A percentile compares a stretch with the other conserved stretches of the same genome.
phyloP scores from a whole-genome alignment of 2,329 filamentous ascomycete genomes.

The Zopfia rhizophila region DNA sequence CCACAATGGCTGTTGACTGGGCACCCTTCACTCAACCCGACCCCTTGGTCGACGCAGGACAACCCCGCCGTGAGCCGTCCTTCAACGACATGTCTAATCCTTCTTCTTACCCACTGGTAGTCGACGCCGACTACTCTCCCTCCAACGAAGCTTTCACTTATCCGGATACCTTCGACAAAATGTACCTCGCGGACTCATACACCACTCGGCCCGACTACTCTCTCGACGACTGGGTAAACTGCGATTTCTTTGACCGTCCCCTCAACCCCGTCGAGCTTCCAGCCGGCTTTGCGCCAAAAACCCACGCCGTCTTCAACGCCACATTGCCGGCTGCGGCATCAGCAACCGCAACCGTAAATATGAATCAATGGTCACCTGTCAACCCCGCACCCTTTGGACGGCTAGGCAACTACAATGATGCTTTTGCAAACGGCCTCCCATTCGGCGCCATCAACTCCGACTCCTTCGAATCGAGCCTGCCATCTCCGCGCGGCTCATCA shows the following conservation, averaged over 20 bases:
- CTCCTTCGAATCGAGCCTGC: slow-evolving; percentile 29
- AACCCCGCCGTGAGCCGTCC: neutral
- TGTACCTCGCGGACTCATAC: slow-evolving; percentile 37
- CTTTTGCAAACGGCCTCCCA: slow-evolving; percentile 29
- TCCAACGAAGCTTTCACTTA: slow-evolving; percentile 33
- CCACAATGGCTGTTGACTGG: slow-evolving; percentile 21
- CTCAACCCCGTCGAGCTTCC: slow-evolving; percentile 35
- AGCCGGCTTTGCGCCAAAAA: slow-evolving; percentile 27
- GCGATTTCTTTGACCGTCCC: slow-evolving; percentile 39
- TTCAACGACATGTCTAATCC: slow-evolving; percentile 35
- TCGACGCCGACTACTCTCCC: slow-evolving; percentile 38
- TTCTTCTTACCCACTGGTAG: slow-evolving; percentile 31
- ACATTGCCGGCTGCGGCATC: slow-evolving; percentile 28
- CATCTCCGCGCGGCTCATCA: slow-evolving; percentile 28
- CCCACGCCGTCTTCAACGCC: slow-evolving; percentile 24
- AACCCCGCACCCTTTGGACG: slow-evolving; percentile 34
- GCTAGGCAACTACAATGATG: slow-evolving; percentile 23
- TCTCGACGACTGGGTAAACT: slow-evolving; percentile 41
- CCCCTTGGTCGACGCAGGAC: slow-evolving; percentile 8
- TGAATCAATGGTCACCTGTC: slow-evolving; percentile 23
- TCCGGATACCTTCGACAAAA: slow-evolving; percentile 35
- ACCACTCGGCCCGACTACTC: slow-evolving; percentile 34
- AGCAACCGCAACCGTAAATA: slow-evolving; percentile 15
- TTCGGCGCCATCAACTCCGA: slow-evolving; percentile 28
- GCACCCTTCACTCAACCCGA: slow-evolving; percentile 3